Evolutionary conservation across 495 filamentous ascomycete species (phyloP), one percentile per base, ranked within the genome.

Genomic region (Aspergillus biplanus): DNA sequence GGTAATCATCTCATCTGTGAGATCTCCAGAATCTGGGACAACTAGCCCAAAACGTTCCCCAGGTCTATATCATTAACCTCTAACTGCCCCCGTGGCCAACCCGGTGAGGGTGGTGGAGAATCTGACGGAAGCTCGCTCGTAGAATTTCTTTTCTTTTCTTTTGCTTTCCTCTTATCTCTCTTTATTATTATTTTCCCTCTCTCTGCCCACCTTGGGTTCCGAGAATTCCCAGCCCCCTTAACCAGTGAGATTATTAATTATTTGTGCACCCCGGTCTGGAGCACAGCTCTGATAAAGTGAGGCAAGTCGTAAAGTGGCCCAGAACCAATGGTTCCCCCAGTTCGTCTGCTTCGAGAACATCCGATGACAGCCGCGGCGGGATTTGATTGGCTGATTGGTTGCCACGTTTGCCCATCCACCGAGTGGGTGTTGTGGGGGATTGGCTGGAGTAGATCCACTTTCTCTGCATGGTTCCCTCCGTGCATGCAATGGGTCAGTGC

Each of bases 301-400:
- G 65, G 65, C 65, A 63, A 66, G 18, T 18, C 16, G 9, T 8
- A 8, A 49, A 16, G 8, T 31, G 31, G 15, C 9, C n/a, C 16
- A 15, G 49, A 46, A 33, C 63, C 63, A 65, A 65, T 65, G 33
- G 47, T 60, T 52, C 33, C 32, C 32, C 15, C 56, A 48, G 33
- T 52, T 56, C 31, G 57, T 50, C 56, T 37, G 44, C 46, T 62
- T 65, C 61, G 56, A 63, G 66, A 59, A 59, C 46, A 44, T 55
- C 59, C 48, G 53, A 59, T 64, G 57, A 61, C 55, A 59, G 34
- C 55, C 55, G 49, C 35, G 35, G 52, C 58, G 47, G 35, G 27
- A 18, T 4, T 8, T 58, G 59, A 69, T 69, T 69, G 67, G 67
- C 59, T 61, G 60, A 46, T 47, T 56, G 47, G 61, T 33, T 62